phyloP scores from a whole-genome alignment of 176 grass and related monocot genomes.

The Aegilops tauschii region DNA sequence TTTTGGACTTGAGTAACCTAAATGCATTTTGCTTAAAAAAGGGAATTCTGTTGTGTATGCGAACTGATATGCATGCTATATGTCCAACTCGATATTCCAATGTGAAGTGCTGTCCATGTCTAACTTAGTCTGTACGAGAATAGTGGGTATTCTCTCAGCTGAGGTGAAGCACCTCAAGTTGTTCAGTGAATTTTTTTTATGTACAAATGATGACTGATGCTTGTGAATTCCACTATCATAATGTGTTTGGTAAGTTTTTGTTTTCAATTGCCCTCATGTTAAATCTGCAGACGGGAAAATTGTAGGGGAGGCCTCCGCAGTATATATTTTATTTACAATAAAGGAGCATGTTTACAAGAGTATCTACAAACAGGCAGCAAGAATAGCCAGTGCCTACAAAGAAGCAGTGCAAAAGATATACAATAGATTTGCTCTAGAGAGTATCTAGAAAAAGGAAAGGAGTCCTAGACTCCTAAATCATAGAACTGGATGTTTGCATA shows the following conservation, averaged over 20 bases:
- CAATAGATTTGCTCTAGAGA: neutral
- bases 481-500: neutral
- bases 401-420: neutral
- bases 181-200: neutral
- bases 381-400: neutral
- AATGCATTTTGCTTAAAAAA: neutral
- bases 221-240: neutral
- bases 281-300: neutral
- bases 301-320: neutral
- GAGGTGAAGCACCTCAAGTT: neutral
- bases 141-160: neutral
- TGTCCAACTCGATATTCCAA: neutral
- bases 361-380: constrained; percentile 13
- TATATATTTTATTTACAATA: neutral
- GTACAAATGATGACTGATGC: neutral
- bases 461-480: neutral
- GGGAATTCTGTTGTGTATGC: neutral
- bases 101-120: neutral
- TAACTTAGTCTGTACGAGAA: neutral
- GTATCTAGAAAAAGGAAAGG: neutral
- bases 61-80: neutral
- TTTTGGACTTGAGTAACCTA: neutral
- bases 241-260: neutral
- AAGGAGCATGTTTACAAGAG: neutral
- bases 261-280: neutral